Evolutionary conservation across 108 stramenopile species (phyloP).

Genomic region (Cyclotella choctawhatcheeana): DNA sequence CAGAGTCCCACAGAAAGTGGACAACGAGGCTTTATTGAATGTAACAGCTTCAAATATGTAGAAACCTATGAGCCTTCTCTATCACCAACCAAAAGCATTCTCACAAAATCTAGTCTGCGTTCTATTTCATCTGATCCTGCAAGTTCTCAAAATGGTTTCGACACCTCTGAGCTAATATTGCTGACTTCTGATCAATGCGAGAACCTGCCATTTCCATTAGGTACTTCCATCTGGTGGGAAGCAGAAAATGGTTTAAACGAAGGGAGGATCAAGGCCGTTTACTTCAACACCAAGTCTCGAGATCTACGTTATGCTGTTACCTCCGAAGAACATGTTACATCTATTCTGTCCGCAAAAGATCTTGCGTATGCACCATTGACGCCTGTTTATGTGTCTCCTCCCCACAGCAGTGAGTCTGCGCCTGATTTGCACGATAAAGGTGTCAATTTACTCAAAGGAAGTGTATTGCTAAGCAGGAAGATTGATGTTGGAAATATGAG

Average conservation of each 20-base stretch:
- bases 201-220: background rate
- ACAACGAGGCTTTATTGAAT: too few species aligned
- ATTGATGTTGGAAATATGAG: background rate
- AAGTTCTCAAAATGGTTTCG: background rate
- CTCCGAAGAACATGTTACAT: background rate
- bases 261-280: background rate
- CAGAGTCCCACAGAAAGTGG: too few species aligned
- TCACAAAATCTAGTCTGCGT: background rate
- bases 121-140: background rate
- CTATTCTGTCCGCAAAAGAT: background rate
- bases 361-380: constrained; percentile 3
- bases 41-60: background rate
- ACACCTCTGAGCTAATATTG: background rate
- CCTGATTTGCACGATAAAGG: background rate
- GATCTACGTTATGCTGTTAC: background rate
- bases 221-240: background rate
- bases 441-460: background rate
- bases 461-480: constrained; percentile 7
- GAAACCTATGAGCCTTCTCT: background rate
- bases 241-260: background rate
- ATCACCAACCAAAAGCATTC: background rate
- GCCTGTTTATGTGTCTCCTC: background rate
- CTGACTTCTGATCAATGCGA: constrained; percentile 2
- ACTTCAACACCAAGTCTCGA: background rate
- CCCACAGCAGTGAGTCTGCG: background rate